phyloP scores from a whole-genome alignment of 208 protist genomes.

The Crithidia fasciculata region DNA sequence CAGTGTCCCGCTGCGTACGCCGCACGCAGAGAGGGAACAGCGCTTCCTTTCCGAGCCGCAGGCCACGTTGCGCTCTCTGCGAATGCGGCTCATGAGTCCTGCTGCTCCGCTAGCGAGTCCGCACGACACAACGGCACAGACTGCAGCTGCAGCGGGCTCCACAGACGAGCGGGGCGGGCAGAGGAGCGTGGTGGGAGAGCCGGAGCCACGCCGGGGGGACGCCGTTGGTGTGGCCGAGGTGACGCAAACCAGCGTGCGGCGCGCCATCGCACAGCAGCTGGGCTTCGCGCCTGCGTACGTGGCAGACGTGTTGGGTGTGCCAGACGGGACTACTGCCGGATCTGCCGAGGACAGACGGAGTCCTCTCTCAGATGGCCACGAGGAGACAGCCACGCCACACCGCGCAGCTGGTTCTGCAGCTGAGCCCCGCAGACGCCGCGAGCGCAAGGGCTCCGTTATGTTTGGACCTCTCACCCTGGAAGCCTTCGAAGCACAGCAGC shows the following conservation, averaged over 20 bases:
- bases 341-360: not conserved
- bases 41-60: constrained; percentile 60
- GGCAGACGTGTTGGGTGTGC: constrained; percentile 16
- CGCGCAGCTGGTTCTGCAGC: not conserved
- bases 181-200: no score
- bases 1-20: constrained; percentile 1
- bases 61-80: constrained; percentile 40
- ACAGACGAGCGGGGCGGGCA: no score
- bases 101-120: no score
- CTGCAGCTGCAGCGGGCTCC: no score
- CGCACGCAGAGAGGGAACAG: constrained; percentile 15
- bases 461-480: constrained; percentile 22
- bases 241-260: constrained; percentile 22
- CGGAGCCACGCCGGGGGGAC: not conserved
- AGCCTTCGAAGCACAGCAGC: constrained; percentile 28
- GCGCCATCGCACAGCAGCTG: constrained; percentile 19
- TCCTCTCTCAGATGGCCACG: not conserved
- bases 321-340: not conserved
- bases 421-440: not conserved
- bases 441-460: not conserved
- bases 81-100: constrained; percentile 2
- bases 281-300: constrained; percentile 28
- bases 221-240: not conserved
- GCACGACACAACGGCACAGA: no score
- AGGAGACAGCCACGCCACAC: not conserved